A percentile compares a stretch with the other conserved stretches of the same genome.
These are phyloP conservation scores for Salvia rosmarinus DNA, from an alignment of 257 asterid genomes.

Conservation along the genomic window DNA sequence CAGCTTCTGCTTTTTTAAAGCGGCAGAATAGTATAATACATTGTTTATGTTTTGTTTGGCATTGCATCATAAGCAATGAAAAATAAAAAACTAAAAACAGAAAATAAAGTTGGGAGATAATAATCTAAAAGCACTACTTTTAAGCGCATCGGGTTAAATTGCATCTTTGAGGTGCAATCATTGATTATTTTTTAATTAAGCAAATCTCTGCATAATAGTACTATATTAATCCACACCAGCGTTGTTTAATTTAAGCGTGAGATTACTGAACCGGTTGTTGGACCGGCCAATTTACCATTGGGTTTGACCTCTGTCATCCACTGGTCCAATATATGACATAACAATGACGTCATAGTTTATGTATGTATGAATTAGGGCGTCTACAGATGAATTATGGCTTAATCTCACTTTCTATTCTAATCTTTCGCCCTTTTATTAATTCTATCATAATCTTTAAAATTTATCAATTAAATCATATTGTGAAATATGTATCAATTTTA, in stretches of 20 bases:
- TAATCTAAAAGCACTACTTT: slow-evolving; percentile 37
- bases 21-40: slow-evolving; percentile 33
- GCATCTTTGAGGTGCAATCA: slow-evolving; percentile 74
- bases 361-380: neutral
- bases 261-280: neutral
- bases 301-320: slow-evolving; percentile 34
- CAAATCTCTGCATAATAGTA: neutral
- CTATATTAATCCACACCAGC: slow-evolving; percentile 5
- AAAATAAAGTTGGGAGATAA: slow-evolving; percentile 33
- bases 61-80: slow-evolving; percentile 50
- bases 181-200: slow-evolving; percentile 43
- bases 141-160: slow-evolving; percentile 61
- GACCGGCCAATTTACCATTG: neutral
- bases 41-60: slow-evolving; percentile 41
- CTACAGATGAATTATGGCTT: no score
- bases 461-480: no score
- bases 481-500: no score
- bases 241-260: slow-evolving; percentile 21
- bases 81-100: neutral
- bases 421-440: no score
- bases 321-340: slow-evolving; percentile 25
- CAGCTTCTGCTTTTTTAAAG: slow-evolving; percentile 28
- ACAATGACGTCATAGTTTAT: slow-evolving; percentile 16
- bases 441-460: no score
- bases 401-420: no score